phyloP scores from a whole-genome alignment of 2,329 filamentous ascomycete genomes.

The Dryadomyces quercivorus region DNA sequence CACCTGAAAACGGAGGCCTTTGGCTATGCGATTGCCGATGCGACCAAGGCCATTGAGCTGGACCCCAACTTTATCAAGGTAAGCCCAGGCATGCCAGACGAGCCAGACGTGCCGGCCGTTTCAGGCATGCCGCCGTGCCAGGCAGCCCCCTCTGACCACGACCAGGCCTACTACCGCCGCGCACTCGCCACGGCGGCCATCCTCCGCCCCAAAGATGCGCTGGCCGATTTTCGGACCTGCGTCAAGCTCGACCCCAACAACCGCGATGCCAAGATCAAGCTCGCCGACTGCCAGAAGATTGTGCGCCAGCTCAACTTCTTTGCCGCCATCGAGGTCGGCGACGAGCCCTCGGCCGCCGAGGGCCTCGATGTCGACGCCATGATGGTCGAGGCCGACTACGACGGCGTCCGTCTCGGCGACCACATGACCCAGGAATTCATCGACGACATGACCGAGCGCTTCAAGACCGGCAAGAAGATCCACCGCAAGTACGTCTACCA shows the following conservation, averaged over 20 bases:
- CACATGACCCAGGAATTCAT: slow-evolving; percentile 96
- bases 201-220: slow-evolving; percentile 73
- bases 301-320: slow-evolving; percentile 88
- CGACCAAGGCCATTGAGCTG: slow-evolving; percentile 80
- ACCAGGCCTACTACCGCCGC: slow-evolving; percentile 82
- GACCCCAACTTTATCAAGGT: slow-evolving; percentile 86
- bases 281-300: slow-evolving; percentile 88
- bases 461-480: slow-evolving; percentile 91
- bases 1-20: slow-evolving; percentile 94
- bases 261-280: slow-evolving; percentile 81
- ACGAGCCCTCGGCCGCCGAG: slow-evolving; percentile 84
- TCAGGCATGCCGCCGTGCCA: no score
- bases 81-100: no score
- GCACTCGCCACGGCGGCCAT: slow-evolving; percentile 88
- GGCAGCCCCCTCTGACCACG: no score
- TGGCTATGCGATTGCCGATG: slow-evolving; percentile 84
- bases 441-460: slow-evolving; percentile 90
- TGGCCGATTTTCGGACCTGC: slow-evolving; percentile 86
- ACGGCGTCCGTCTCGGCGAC: slow-evolving; percentile 64
- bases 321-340: slow-evolving; percentile 84
- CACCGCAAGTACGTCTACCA: slow-evolving; percentile 96
- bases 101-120: no score
- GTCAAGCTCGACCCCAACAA: slow-evolving; percentile 78
- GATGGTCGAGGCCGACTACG: slow-evolving; percentile 69
- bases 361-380: slow-evolving; percentile 83